Percentiles rank a stretch among this genome's conserved stretches.
Evolutionary conservation across 163 green algal genomes (phyloP).

Genomic region (Scenedesmus sp.): DNA sequence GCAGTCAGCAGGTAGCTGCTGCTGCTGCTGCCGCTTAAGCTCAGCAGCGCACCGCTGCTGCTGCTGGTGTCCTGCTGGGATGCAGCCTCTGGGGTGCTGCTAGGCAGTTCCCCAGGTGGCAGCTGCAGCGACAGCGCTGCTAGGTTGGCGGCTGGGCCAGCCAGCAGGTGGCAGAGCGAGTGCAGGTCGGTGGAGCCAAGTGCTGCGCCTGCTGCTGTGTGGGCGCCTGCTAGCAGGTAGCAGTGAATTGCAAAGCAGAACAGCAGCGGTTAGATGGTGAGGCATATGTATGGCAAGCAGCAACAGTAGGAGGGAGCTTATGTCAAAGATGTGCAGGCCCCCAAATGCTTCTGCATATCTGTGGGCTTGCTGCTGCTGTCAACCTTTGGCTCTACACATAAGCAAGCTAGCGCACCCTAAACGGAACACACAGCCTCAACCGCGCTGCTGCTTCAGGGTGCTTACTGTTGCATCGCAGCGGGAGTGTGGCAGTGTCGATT

Average conservation of each 20-base stretch:
- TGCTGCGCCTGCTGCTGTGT: slow-evolving; percentile 32
- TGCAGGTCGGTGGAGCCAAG: slow-evolving; percentile 56
- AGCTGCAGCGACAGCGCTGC: slow-evolving; percentile 59
- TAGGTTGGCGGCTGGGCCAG: slow-evolving; percentile 48
- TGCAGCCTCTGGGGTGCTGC: not conserved
- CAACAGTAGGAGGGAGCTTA: not conserved
- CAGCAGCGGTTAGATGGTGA: not conserved
- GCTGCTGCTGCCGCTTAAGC: not conserved
- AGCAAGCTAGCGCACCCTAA: not conserved
- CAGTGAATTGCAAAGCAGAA: not conserved
- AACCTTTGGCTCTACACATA: not conserved
- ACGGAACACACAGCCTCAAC: too few species aligned
- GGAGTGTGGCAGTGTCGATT: slow-evolving; percentile 70
- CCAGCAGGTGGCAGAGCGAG: slow-evolving; percentile 65
- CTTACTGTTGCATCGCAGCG: slow-evolving; percentile 58
- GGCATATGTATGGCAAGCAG: too few species aligned
- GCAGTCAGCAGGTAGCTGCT: slow-evolving; percentile 48
- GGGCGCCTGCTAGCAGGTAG: slow-evolving; percentile 40
- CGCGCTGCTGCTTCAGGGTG: not conserved
- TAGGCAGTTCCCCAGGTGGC: slow-evolving; percentile 48
- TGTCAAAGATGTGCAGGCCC: too few species aligned
- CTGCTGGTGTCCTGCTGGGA: not conserved
- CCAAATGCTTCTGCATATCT: too few species aligned
- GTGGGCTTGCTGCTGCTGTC: not conserved
- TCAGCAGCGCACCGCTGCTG: not conserved